phyloP scores from a whole-genome alignment of 192 early-diverging fungal species.

The Coemansia sp. region DNA sequence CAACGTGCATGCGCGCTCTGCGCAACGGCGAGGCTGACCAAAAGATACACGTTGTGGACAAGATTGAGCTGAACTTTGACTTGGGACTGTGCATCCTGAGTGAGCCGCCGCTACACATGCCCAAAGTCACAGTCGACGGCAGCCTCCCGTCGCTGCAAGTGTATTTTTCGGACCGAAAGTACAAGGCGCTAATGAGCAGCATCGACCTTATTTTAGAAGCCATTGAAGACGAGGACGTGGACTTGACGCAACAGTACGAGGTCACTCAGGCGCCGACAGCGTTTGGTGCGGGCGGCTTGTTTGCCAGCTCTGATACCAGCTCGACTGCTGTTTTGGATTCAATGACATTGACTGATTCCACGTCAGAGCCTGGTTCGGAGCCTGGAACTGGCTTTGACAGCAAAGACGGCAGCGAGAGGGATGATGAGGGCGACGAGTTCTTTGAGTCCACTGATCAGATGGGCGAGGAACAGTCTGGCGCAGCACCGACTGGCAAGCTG shows the following conservation, averaged over 20 bases:
- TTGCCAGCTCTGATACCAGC: conserved; percentile 8
- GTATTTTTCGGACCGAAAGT: conserved; percentile 93
- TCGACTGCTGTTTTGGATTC: neutral
- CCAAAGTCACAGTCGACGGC: conserved; percentile 75
- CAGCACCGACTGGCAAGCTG: conserved; percentile 14
- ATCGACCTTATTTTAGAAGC: conserved; percentile 66
- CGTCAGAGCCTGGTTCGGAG: conserved; percentile 1
- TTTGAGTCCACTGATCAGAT: conserved; percentile 41
- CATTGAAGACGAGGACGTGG: conserved; percentile 47
- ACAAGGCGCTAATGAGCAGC: conserved; percentile 82
- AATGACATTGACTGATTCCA: conserved; percentile 4
- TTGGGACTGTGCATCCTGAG: conserved; percentile 84
- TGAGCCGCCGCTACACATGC: conserved; percentile 66
- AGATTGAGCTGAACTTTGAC: conserved; percentile 79
- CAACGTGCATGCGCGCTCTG: conserved; percentile 69
- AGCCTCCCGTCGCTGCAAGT: conserved; percentile 80
- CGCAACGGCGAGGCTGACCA: conserved; percentile 49
- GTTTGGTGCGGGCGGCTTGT: conserved; percentile 45
- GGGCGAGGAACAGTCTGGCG: conserved; percentile 12
- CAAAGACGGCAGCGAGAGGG: neutral
- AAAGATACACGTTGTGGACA: conserved; percentile 81
- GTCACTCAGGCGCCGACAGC: conserved; percentile 24
- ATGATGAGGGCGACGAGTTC: conserved; percentile 41
- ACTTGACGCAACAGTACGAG: conserved; percentile 51
- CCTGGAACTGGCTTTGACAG: neutral